Percentiles rank a stretch among this genome's conserved stretches.
Conservation (phyloP, 2,329 filamentous ascomycete genomes). For the Fusarium graminum region DNA sequence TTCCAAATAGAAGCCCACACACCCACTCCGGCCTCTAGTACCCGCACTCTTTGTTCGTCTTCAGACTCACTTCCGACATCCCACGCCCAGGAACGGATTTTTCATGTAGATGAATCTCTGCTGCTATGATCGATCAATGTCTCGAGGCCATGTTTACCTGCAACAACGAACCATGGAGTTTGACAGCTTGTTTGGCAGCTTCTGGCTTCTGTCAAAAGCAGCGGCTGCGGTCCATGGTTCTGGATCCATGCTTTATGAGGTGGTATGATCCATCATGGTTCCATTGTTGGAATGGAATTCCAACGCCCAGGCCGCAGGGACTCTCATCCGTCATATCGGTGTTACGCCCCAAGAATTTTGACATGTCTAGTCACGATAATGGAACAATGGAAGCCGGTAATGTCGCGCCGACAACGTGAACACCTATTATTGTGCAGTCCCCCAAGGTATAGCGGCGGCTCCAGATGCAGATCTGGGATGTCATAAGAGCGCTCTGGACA, state of each 20-base stretch:
- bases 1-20: conserved; percentile 34
- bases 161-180: conserved; percentile 6
- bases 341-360: conserved; percentile 24
- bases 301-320: conserved; percentile 39
- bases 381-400: conserved; percentile 31
- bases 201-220: conserved; percentile 16
- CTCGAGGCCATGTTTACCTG: conserved; percentile 4
- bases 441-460: conserved; percentile 30
- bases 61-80: conserved; percentile 27
- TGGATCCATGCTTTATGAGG: conserved; percentile 21
- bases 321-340: conserved; percentile 17
- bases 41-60: conserved; percentile 27
- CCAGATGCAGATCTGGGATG: conserved; percentile 30
- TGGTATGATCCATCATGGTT: conserved; percentile 26
- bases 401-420: conserved; percentile 21
- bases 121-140: conserved; percentile 2
- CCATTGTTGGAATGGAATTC: conserved; percentile 40
- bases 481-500: conserved; percentile 13
- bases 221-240: conserved; percentile 21
- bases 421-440: conserved; percentile 18
- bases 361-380: conserved; percentile 22
- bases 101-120: conserved; percentile 1
- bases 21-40: conserved; percentile 32
- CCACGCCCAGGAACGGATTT: conserved; percentile 33
- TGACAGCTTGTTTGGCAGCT: conserved; percentile 4